Evolutionary conservation across 768 basidiomycete genomes (phyloP).

Genomic region (Lactarius akahatsu): DNA sequence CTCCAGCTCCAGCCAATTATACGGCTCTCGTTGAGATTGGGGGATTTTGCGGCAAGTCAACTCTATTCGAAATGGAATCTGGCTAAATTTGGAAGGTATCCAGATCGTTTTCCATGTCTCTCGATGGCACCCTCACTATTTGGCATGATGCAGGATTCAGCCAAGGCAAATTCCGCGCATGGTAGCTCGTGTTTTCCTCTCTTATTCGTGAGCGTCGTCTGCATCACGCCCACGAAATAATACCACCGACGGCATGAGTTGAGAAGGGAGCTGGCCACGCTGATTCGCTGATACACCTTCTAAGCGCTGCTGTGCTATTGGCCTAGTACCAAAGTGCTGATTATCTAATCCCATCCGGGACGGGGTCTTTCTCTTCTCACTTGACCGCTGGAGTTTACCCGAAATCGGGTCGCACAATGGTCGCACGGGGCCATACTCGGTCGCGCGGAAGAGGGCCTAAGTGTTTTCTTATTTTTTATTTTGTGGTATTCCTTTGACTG

Average conservation of each 20-base stretch:
- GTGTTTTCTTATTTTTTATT: not conserved
- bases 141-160: constrained; percentile 19
- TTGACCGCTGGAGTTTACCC: constrained; percentile 11
- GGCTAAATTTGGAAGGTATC: constrained; percentile 15
- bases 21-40: constrained; percentile 10
- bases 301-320: constrained; percentile 21
- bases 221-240: constrained; percentile 8
- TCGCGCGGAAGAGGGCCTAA: constrained; percentile 13
- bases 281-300: constrained; percentile 4
- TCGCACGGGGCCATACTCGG: constrained; percentile 23
- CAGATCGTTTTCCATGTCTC: constrained; percentile 24
- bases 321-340: not conserved
- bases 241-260: constrained; percentile 19
- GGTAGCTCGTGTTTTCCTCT: constrained; percentile 27
- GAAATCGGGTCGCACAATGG: constrained; percentile 26
- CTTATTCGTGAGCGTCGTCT: not conserved
- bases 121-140: constrained; percentile 26
- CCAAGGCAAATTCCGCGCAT: constrained; percentile 21
- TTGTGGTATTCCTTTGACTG: not conserved
- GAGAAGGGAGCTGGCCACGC: constrained; percentile 9
- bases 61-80: constrained; percentile 28
- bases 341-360: constrained; percentile 24
- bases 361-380: constrained; percentile 8
- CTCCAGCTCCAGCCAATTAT: not conserved
- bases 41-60: constrained; percentile 27